Conservation (phyloP, 2,329 filamentous ascomycete species). For the Piedraia hortae region DNA sequence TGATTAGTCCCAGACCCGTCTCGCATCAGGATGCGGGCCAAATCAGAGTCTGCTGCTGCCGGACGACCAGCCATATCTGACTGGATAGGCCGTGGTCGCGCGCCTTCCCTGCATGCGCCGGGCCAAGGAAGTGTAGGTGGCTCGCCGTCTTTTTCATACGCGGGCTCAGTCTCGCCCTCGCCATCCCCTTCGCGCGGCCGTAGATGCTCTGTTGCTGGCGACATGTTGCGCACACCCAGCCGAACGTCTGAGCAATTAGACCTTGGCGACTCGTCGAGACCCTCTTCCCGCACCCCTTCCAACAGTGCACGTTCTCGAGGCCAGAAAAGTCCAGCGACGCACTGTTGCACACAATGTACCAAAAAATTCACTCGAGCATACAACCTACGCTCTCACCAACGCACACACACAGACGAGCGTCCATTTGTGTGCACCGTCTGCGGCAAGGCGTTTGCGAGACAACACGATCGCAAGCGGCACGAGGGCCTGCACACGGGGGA, state of each 20-base stretch:
- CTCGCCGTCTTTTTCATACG: slow-evolving; percentile 18
- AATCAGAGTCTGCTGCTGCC: slow-evolving; percentile 31
- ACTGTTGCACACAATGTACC: slow-evolving; percentile 77
- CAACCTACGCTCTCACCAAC: slow-evolving; percentile 79
- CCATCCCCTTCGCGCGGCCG: slow-evolving; percentile 21
- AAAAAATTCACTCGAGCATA: slow-evolving; percentile 93
- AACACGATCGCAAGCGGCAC: slow-evolving; percentile 91
- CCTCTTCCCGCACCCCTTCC: slow-evolving; percentile 53
- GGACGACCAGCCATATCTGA: slow-evolving; percentile 19
- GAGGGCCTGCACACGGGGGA: slow-evolving; percentile 89
- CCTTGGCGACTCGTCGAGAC: slow-evolving; percentile 72
- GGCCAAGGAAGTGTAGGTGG: slow-evolving; percentile 5
- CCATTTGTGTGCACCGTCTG: slow-evolving; percentile 95
- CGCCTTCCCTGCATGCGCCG: slow-evolving; percentile 12
- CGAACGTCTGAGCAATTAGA: slow-evolving; percentile 31
- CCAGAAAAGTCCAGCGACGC: slow-evolving; percentile 92
- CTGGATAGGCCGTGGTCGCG: slow-evolving; percentile 10
- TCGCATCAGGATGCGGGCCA: slow-evolving; percentile 26
- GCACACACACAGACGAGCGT: slow-evolving; percentile 89
- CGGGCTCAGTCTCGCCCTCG: slow-evolving; percentile 11
- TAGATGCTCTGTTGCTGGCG: slow-evolving; percentile 11
- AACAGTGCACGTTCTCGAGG: slow-evolving; percentile 37
- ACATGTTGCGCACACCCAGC: slow-evolving; percentile 22
- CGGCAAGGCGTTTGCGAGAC: slow-evolving; percentile 85
- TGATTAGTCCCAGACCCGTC: slow-evolving; percentile 12